phyloP scores from a whole-genome alignment of 75 land plant genomes.

The Pseudotsuga menziesii region DNA sequence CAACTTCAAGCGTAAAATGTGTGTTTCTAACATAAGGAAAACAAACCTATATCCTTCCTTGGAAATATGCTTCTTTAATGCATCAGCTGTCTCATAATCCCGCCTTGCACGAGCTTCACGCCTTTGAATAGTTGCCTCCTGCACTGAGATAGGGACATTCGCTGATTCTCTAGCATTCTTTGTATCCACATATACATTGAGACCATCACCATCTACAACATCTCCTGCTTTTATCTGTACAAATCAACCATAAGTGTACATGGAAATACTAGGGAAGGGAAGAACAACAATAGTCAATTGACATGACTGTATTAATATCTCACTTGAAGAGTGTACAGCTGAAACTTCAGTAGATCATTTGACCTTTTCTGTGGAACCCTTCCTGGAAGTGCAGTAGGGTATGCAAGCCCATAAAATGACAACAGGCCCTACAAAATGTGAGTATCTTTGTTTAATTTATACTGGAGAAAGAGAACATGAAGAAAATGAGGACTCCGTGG shows the following conservation, averaged over 20 bases:
- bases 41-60: constrained; percentile 71
- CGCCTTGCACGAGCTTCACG: constrained; percentile 48
- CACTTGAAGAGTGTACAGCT: constrained; percentile 77
- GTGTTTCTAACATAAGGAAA: background rate
- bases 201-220: constrained; percentile 81
- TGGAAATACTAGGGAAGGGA: background rate
- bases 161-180: constrained; percentile 58
- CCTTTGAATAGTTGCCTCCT: constrained; percentile 44
- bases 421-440: constrained; percentile 58
- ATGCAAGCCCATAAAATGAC: constrained; percentile 67
- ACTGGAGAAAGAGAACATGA: background rate
- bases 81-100: constrained; percentile 61
- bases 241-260: background rate
- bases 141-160: constrained; percentile 50
- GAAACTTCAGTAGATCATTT: constrained; percentile 53
- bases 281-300: background rate
- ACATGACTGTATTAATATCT: constrained; percentile 9
- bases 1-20: too few species aligned
- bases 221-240: constrained; percentile 59
- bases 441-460: background rate
- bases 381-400: constrained; percentile 17
- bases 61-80: constrained; percentile 53
- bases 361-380: constrained; percentile 34
- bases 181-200: constrained; percentile 75
- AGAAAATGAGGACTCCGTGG: background rate